A percentile compares a stretch with the other conserved stretches of the same genome.
Conservation (phyloP, 2,329 filamentous ascomycete genomes). For the Aureobasidium sp. region DNA sequence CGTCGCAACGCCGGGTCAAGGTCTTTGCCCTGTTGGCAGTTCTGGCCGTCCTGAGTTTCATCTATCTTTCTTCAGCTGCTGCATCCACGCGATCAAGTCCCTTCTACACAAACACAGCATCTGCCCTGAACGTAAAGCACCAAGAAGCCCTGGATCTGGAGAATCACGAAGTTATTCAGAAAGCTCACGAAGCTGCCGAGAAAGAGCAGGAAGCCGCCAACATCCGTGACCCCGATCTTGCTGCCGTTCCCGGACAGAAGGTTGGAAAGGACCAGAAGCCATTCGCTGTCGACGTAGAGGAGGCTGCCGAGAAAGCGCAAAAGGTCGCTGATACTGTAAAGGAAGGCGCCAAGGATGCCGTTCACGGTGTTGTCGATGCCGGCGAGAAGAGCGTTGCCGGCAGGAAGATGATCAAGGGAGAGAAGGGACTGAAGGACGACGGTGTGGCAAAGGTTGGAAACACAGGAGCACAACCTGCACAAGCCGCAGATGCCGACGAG, state of each 20-base stretch:
- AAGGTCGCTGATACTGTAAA: conserved; percentile 23
- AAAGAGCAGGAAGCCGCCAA: conserved; percentile 13
- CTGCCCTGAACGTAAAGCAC: conserved; percentile 44
- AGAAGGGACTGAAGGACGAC: conserved; percentile 32
- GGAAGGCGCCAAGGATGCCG: conserved; percentile 14
- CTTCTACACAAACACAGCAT: conserved; percentile 52
- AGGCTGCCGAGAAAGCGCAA: conserved; percentile 20
- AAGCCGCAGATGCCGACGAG: conserved; percentile 33
- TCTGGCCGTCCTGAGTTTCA: conserved; percentile 56
- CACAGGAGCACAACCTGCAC: conserved; percentile 27
- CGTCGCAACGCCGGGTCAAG: conserved; percentile 17
- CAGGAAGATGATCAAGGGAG: conserved; percentile 44
- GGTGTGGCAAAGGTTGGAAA: conserved; percentile 42
- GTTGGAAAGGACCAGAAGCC: conserved; percentile 59
- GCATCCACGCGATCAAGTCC: conserved; percentile 46
- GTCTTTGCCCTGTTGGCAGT: conserved; percentile 49
- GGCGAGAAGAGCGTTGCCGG: conserved; percentile 48
- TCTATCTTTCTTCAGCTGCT: conserved; percentile 65
- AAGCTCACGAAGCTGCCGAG: not conserved
- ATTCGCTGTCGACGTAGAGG: conserved; percentile 56
- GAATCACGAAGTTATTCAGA: conserved; percentile 11
- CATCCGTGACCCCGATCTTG: conserved; percentile 21
- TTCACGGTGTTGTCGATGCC: conserved; percentile 19
- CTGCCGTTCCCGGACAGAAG: conserved; percentile 27
- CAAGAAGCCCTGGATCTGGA: conserved; percentile 12